phyloP scores from a whole-genome alignment of 2,329 filamentous ascomycete species.

The Penicillium sp. region DNA sequence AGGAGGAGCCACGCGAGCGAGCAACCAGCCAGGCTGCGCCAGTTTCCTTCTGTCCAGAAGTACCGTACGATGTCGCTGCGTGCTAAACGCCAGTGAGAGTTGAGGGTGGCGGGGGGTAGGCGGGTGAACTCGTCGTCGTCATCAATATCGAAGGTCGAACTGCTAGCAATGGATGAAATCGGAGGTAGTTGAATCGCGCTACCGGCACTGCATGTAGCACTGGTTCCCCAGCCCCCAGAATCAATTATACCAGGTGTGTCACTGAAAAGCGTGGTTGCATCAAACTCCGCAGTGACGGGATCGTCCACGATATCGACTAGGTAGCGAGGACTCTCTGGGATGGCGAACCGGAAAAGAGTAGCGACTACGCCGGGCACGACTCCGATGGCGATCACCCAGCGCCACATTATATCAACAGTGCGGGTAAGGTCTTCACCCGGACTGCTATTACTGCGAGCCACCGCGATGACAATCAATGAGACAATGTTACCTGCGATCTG shows the following conservation, averaged over 20 bases:
- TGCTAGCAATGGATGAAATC: conserved; percentile 26
- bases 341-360: conserved; percentile 64
- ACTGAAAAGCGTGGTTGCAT: conserved; percentile 60
- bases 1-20: conserved; percentile 54
- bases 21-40: conserved; percentile 45
- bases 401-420: conserved; percentile 61
- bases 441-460: conserved; percentile 23
- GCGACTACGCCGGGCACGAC: conserved; percentile 63
- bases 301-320: conserved; percentile 64
- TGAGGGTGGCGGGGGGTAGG: conserved; percentile 38
- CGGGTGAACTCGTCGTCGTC: conserved; percentile 21
- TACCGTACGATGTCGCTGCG: conserved; percentile 40
- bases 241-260: conserved; percentile 25
- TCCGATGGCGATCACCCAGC: conserved; percentile 64
- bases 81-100: conserved; percentile 42
- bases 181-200: conserved; percentile 24
- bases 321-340: conserved; percentile 65
- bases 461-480: conserved; percentile 48
- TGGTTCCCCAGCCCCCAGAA: conserved; percentile 31
- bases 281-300: conserved; percentile 56
- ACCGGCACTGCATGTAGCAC: conserved; percentile 2
- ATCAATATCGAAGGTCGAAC: conserved; percentile 23
- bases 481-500: conserved; percentile 64
- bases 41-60: conserved; percentile 45
- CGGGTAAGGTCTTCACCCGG: conserved; percentile 29